These are phyloP conservation scores for Russula virescens DNA, from an alignment of 768 basidiomycete species.

Conservation along the genomic window DNA sequence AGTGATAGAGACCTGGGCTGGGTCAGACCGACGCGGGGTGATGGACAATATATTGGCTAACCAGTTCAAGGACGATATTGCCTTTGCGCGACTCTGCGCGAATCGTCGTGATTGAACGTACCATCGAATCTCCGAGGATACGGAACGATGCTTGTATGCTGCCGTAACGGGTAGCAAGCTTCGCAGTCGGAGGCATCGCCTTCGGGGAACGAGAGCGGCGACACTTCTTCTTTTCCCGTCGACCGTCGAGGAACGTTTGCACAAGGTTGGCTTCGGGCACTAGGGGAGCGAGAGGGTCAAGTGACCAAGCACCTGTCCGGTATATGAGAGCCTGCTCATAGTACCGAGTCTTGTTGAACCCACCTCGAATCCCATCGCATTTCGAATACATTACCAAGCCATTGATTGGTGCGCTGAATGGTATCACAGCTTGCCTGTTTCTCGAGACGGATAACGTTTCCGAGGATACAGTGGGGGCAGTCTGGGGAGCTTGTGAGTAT, in stretches of 20 bases:
- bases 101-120: constrained; percentile 14
- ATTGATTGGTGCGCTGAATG: constrained; percentile 8
- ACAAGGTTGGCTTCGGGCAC: constrained; percentile 2
- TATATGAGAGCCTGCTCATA: background rate
- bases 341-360: background rate
- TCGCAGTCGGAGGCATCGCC: constrained; percentile 4
- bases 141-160: constrained; percentile 7
- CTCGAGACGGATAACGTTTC: background rate
- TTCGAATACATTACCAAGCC: constrained; percentile 12
- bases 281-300: constrained; percentile 12
- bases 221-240: background rate
- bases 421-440: background rate
- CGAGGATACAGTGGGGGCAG: background rate
- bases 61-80: constrained; percentile 13
- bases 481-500: background rate
- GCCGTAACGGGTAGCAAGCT: constrained; percentile 14
- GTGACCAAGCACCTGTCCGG: constrained; percentile 16
- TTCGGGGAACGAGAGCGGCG: background rate
- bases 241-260: constrained; percentile 12
- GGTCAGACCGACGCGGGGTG: background rate
- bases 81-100: constrained; percentile 12
- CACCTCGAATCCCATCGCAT: constrained; percentile 10
- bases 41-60: background rate
- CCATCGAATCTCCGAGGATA: constrained; percentile 9
- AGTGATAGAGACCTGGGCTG: constrained; percentile 12